Evolutionary conservation across 108 stramenopile genomes (phyloP), one percentile per base, ranked within the genome.

Genomic region (Schizochytrium sp.): DNA sequence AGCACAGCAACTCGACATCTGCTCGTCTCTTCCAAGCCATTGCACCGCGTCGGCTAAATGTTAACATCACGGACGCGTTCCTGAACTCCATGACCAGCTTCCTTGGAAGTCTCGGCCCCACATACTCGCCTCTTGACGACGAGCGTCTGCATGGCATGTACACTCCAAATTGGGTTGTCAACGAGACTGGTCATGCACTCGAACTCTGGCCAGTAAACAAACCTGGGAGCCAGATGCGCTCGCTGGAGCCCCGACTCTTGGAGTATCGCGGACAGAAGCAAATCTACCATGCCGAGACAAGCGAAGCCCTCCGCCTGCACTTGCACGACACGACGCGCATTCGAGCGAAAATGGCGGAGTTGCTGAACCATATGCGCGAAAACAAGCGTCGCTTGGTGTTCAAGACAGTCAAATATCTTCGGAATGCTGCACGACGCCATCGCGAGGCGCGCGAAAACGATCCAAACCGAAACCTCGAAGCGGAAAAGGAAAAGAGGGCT

Each of bases 91-190:
- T 83, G 44, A n/a, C 45, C 48, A 51, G 51, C n/a, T 53, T 83
- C 72, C 12, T 53, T 1, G 48, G 51, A 18, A 21, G 18, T 12
- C 51, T 51, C 0, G 48, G n/a, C 44, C 72, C 72, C 6, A 53
- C 48, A 12, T 83, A 51, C 45, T 14, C 44, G 0, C 72, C 72
- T 6, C 19, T 83, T 12, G 72, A 83, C 51, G 72, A 83, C 72
- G 72, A 83, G 51, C 72, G 72, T 51, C 72, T 83, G 72, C 72
- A 83, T n/a, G 72, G 72, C 21, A 47, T 51, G 72, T 83, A 83
- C 51, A 53, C 72, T 5, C 72, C 72, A 1, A 83, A 83, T 3
- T 83, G 72, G 72, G 72, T 83, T n/a, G 44, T 83, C 21, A 83
- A 83, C 51, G 72, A 83, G 28, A 83, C 72, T 23, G 72, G 72